Base-by-base conservation (phyloP, 768 basidiomycete genomes). In the Hypsizygus marmoreus region DNA sequence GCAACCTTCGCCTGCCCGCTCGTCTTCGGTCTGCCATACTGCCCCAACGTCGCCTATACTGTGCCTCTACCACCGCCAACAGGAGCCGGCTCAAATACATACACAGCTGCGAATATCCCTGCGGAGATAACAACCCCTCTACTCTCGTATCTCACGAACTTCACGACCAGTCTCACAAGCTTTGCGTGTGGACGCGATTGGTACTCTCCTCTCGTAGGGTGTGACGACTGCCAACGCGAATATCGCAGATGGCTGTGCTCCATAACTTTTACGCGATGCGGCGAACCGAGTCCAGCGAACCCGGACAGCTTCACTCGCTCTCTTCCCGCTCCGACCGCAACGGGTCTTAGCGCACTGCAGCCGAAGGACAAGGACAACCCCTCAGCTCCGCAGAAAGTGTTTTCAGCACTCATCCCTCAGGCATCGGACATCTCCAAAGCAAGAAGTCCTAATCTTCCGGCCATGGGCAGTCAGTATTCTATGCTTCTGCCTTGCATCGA, bases 171-270 rank as follows among this genome's bases (percentile, higher is more conserved):
- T 14, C 79, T 95, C 7, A 74, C 77, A 24, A 87, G 86, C 3
- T 80, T 84, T 49, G 79, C 89, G 1, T 94, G 92, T 60, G 88
- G 88, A 13, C 77, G 88, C 22, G 90, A 92, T 58, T 58, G 72
- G 43, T 95, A 91, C 67, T 91, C 88, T 5, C 86, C 87, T 0
- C 64, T 92, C 16, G 80, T 88, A 20, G 79, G 81, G 3, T 95
- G 92, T 58, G 73, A 77, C 11, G 84, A 88, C 61, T 94, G 91
- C 56, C 79, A 84, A 51, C 63, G 64, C 16, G 81, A 80, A 17
- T 95, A 94, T 61, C 77, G 86, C 25, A 71, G 68, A 25, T 95
- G 90, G 90, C 75, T 88, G 25, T 95, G 92, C 65, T 62, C 80
- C 16, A 67, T 85, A 12, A 80, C 83, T 7, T 76, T 95, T 57